Base-by-base conservation (phyloP, 2,329 filamentous ascomycete species). In the Neobulgaria alba region DNA sequence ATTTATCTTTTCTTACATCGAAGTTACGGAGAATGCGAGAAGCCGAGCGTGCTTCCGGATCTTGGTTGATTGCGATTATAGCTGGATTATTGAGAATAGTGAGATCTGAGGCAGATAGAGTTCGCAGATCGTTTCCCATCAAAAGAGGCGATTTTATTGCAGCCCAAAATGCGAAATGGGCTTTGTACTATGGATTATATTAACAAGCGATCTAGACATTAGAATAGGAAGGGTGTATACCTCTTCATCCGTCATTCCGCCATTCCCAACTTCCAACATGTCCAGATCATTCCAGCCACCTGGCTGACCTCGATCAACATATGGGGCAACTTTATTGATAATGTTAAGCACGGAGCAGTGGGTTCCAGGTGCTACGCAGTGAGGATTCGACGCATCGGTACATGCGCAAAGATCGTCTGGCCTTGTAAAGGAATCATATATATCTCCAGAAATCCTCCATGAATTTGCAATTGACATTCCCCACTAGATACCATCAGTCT, bases 401-500 rank as follows among this genome's bases (percentile, higher is more conserved):
- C 47, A 53, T 18, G 44, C 35, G 41, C 51, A 51, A 2, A 52
- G 44, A 18, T 47, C 49, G 32, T 53, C 51, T 14, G 49, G 43
- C 23, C 54, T 30, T n/a, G n/a, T n/a, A n/a, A n/a, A n/a, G n/a
- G n/a, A n/a, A n/a, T n/a, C n/a, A n/a, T n/a, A n/a, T 52, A 45
- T 64, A 64, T n/a, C 61, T 61, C 42, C 56, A 61, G 52, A 63
- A 65, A 43, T 62, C 53, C 9, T 57, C 60, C 36, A 64, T 64
- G 12, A 57, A 53, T 36, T 59, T 60, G 30, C 60, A 47, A 50
- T 66, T 66, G 23, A 65, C 39, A 37, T 66, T 65, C 21, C 57
- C 33, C 32, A 41, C 45, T 15, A 48, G 48, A 2, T 53, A 44
- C 1, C 39, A 40, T 64, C 64, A 67, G 29, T 55, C n/a, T n/a